Conservation (phyloP, 2,329 filamentous ascomycete genomes). For the Paraphoma sp. region DNA sequence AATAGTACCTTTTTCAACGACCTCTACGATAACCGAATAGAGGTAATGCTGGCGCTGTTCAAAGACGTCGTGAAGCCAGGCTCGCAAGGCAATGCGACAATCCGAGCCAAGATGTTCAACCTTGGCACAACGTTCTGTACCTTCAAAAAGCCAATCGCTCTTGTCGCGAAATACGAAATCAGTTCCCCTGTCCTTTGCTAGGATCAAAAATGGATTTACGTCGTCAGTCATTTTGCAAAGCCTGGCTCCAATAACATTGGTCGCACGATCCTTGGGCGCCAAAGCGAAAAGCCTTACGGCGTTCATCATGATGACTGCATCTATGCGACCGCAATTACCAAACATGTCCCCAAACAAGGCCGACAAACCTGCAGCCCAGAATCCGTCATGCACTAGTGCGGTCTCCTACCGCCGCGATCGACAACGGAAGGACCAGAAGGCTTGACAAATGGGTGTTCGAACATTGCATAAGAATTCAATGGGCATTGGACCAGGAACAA, state of each 20-base stretch:
- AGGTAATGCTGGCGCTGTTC: constrained; percentile 67
- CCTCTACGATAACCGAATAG: constrained; percentile 78
- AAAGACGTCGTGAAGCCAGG: constrained; percentile 42
- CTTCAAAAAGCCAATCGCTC: constrained; percentile 50
- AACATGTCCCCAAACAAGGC: constrained; percentile 13
- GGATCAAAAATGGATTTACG: constrained; percentile 53
- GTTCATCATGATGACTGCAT: constrained; percentile 26
- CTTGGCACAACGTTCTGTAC: constrained; percentile 49
- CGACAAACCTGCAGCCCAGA: constrained; percentile 77
- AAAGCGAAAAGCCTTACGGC: constrained; percentile 30
- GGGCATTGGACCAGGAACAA: constrained; percentile 12
- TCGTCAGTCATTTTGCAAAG: constrained; percentile 49
- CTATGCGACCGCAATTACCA: constrained; percentile 46
- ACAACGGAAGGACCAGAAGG: not conserved
- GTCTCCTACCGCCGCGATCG: constrained; percentile 73
- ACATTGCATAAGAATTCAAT: not conserved
- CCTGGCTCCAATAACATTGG: constrained; percentile 29
- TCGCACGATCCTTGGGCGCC: constrained; percentile 22
- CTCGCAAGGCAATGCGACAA: constrained; percentile 3
- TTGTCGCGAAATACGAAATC: constrained; percentile 47
- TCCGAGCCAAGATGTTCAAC: constrained; percentile 53
- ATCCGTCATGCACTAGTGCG: constrained; percentile 70
- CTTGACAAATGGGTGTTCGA: not conserved
- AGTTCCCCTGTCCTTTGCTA: constrained; percentile 49
- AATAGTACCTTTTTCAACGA: constrained; percentile 88